phyloP scores from a whole-genome alignment of 2,329 filamentous ascomycete species.

The Calonectria crousiana region DNA sequence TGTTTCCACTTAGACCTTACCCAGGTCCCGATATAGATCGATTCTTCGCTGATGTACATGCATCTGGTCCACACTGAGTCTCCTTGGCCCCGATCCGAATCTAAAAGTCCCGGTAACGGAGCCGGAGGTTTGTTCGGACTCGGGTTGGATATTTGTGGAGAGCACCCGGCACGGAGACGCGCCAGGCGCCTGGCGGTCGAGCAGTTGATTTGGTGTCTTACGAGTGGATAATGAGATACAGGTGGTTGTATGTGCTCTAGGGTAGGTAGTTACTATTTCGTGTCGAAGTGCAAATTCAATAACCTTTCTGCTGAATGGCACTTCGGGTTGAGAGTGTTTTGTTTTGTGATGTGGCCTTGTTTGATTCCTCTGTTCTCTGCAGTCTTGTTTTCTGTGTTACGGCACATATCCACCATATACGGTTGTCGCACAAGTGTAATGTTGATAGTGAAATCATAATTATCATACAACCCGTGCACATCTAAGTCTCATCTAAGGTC shows the following conservation, averaged over 20 bases:
- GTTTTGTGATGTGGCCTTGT: too few relatives aligned
- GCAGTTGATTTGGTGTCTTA: background rate
- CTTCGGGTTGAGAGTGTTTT: background rate
- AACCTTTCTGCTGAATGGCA: background rate
- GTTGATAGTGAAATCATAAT: background rate
- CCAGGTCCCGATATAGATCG: conserved; percentile 21
- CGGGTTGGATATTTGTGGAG: conserved; percentile 12
- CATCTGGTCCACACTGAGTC: conserved; percentile 38
- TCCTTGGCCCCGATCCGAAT: conserved; percentile 28
- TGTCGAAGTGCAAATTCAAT: background rate
- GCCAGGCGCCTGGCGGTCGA: background rate
- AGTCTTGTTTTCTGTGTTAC: background rate
- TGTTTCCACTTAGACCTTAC: conserved; percentile 1
- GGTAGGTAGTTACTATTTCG: background rate
- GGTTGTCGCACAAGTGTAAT: background rate
- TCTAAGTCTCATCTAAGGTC: background rate
- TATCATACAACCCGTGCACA: background rate
- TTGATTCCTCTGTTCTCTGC: background rate
- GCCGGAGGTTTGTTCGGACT: conserved; percentile 22
- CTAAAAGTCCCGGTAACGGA: conserved; percentile 34
- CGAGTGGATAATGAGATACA: background rate
- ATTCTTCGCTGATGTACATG: conserved; percentile 35
- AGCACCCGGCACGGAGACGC: background rate
- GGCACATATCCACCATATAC: too few relatives aligned
- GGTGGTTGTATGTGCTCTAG: background rate